Evolutionary conservation across 2,329 filamentous ascomycete species (phyloP).

Genomic region (Mariannaea elegans): DNA sequence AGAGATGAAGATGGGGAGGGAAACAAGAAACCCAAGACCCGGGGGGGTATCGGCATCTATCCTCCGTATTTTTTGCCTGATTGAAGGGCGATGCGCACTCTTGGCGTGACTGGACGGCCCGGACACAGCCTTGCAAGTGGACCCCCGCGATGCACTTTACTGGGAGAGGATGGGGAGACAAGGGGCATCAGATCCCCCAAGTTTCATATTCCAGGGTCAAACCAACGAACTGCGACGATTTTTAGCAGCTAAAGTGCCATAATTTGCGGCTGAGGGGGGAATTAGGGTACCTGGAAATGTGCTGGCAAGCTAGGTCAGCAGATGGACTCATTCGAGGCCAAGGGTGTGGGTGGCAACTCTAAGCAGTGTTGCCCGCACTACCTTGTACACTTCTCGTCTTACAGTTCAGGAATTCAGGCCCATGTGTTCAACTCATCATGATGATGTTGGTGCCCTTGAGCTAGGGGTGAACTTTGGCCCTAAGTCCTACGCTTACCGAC

Average conservation of each 20-base stretch:
- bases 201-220: conserved; percentile 37
- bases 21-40: conserved; percentile 12
- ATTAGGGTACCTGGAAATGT: too few species aligned
- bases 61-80: conserved; percentile 21
- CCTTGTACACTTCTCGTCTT: too few species aligned
- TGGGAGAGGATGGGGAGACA: conserved; percentile 23
- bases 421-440: too few species aligned
- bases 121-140: conserved; percentile 39
- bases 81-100: conserved; percentile 27
- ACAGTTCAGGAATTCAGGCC: too few species aligned
- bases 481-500: neutral
- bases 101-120: conserved; percentile 32
- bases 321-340: too few species aligned
- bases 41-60: neutral
- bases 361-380: too few species aligned
- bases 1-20: conserved; percentile 9
- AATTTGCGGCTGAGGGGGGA: conserved; percentile 18
- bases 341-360: too few species aligned
- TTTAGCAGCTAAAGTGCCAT: conserved; percentile 2
- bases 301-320: too few species aligned
- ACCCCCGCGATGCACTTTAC: conserved; percentile 25
- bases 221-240: conserved; percentile 24
- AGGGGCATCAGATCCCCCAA: conserved; percentile 15
- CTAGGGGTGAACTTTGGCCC: neutral
- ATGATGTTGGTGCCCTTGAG: too few species aligned